These are phyloP conservation scores for Tausonia pullulans DNA, from an alignment of 1,284 basidiomycete genomes.

Conservation along the genomic window DNA sequence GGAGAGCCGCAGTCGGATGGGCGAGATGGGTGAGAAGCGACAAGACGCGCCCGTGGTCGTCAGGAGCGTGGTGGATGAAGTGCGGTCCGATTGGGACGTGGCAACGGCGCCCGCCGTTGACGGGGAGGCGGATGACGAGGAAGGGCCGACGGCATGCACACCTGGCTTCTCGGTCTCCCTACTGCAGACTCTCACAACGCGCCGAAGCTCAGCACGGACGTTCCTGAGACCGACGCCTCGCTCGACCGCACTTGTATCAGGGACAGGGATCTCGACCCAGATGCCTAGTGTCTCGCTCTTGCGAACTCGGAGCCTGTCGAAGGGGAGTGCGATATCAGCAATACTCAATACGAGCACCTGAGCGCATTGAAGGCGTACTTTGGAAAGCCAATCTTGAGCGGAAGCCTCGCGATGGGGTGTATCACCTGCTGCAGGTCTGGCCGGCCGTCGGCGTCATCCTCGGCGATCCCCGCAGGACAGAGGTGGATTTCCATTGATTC, in stretches of 20 bases:
- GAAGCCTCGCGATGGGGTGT: not conserved
- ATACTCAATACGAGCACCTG: too few species aligned
- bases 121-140: conserved; percentile 6
- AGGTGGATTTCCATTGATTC: conserved; percentile 14
- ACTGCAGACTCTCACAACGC: not conserved
- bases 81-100: not conserved
- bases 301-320: not conserved
- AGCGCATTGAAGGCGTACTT: not conserved
- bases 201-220: conserved; percentile 12
- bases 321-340: not conserved
- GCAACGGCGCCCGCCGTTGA: not conserved
- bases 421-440: not conserved
- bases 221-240: conserved; percentile 8
- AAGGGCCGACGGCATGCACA: not conserved
- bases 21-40: conserved; percentile 13
- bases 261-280: conserved; percentile 14
- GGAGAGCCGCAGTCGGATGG: conserved; percentile 14
- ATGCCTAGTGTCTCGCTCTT: conserved; percentile 4
- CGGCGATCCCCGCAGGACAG: conserved; percentile 3
- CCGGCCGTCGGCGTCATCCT: not conserved
- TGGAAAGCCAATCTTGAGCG: not conserved
- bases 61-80: conserved; percentile 1
- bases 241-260: not conserved
- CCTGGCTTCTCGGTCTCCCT: too few species aligned
- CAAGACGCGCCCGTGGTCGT: conserved; percentile 11